A percentile compares a stretch with the other conserved stretches of the same genome.
Evolutionary conservation across 805 yeast species (phyloP).

Genomic region (Priceomyces melissophilus): DNA sequence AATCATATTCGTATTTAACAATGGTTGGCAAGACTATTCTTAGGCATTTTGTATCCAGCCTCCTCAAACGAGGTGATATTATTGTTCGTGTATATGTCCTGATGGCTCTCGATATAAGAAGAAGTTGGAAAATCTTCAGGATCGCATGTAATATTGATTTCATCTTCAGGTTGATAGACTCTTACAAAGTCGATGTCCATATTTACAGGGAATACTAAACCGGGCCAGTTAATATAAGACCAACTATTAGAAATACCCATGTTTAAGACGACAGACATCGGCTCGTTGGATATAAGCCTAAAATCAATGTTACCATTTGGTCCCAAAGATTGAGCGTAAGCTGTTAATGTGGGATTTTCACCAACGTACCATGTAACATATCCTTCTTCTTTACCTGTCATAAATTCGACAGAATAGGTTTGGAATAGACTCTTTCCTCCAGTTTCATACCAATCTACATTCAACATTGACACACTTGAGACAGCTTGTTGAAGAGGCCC

Average conservation of each 20-base stretch:
- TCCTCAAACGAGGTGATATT: slow-evolving; percentile 72
- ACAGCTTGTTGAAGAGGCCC: slow-evolving; percentile 93
- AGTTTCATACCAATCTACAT: slow-evolving; percentile 73
- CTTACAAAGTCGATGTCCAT: slow-evolving; percentile 39
- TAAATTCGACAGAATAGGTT: slow-evolving; percentile 49
- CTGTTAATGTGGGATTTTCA: slow-evolving; percentile 37
- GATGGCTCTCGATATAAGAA: slow-evolving; percentile 74
- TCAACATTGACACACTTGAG: slow-evolving; percentile 73
- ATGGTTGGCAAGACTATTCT: slow-evolving; percentile 27
- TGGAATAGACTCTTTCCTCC: slow-evolving; percentile 60
- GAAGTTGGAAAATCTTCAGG: slow-evolving; percentile 82
- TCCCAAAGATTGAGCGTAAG: slow-evolving; percentile 42
- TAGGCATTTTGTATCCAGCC: slow-evolving; percentile 61
- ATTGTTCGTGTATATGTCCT: slow-evolving; percentile 61
- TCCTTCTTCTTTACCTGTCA: slow-evolving; percentile 14
- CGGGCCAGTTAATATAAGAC: slow-evolving; percentile 36
- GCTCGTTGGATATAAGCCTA: slow-evolving; percentile 34
- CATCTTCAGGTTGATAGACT: slow-evolving; percentile 74
- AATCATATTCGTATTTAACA: slow-evolving; percentile 7
- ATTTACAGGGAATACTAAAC: slow-evolving; percentile 31
- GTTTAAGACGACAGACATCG: slow-evolving; percentile 38
- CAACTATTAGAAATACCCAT: slow-evolving; percentile 40
- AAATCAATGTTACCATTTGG: slow-evolving; percentile 39
- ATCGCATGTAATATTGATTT: slow-evolving; percentile 70
- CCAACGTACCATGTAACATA: slow-evolving; percentile 10